Base-by-base conservation (phyloP, 73 alveolate genomes). In the Diophrys appendiculata region DNA sequence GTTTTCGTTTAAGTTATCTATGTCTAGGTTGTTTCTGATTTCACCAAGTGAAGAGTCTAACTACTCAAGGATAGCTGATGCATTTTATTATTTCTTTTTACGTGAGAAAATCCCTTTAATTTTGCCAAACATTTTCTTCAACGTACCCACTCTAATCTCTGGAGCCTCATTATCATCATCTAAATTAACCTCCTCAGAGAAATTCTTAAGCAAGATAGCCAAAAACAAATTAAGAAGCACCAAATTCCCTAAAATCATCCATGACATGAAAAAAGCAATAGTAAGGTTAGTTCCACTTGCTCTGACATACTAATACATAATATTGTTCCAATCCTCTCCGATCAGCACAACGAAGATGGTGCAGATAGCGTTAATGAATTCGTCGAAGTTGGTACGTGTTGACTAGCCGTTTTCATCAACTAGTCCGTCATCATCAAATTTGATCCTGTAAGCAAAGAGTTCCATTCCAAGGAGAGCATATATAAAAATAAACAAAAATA, bases 391-490 rank as follows among this genome's bases (percentile, higher is more conserved):
- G 5, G 26, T 27, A 33, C 78, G n/a, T 30, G 78, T 64, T 8
- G 54, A 33, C 52, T 30, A n/a, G 18, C 35, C 82, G 28, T 73
- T 33, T 2, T 2, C 23, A 3, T 67, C 70, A 11, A 25, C 2
- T 2, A 54, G 13, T 23, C 69, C 70, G 54, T 82, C 35, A 2
- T 65, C 81, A 83, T 75, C 82, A 76, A 83, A 83, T 72, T 71
- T 73, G 2, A 88, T 33, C 24, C 77, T 82, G 27, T 87, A 86
- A 3, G 96, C 96, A 68, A 86, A 90, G 25, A 90, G 69, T 67
- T 90, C 93, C 93, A 89, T 81, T 53, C 96, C 96, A 28, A 90
- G 88, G 68, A 90, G 64, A 23, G 92, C 73, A 33, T 86, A 86
- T 13, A 88, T 82, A 33, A 86, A 81, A 35, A 87, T 81, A 54